Percentiles rank a stretch among this genome's conserved stretches.
phyloP scores from a whole-genome alignment of 768 basidiomycete species.

The Termitomyces eurrhizus region DNA sequence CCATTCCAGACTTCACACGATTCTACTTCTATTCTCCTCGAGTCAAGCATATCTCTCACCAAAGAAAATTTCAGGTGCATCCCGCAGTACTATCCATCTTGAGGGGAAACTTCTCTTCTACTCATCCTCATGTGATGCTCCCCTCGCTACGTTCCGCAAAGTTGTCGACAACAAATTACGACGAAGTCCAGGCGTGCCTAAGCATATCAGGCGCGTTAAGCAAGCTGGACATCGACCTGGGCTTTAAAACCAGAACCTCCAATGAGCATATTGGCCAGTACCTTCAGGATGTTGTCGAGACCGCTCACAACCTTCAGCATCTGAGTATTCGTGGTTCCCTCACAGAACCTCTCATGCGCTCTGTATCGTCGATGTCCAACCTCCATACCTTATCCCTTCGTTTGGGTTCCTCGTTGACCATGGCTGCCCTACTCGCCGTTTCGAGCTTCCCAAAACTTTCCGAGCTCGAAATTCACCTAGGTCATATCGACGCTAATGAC shows the following conservation, averaged over 20 bases:
- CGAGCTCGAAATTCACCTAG: slow-evolving; percentile 42
- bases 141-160: slow-evolving; percentile 26
- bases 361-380: slow-evolving; percentile 28
- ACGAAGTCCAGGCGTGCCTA: slow-evolving; percentile 23
- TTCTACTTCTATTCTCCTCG: slow-evolving; percentile 32
- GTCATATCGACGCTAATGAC: slow-evolving; percentile 28
- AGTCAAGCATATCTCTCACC: slow-evolving; percentile 33
- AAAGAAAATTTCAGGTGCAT: slow-evolving; percentile 22
- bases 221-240: slow-evolving; percentile 35
- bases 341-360: slow-evolving; percentile 24
- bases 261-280: slow-evolving; percentile 22
- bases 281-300: slow-evolving; percentile 23
- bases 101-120: slow-evolving; percentile 4
- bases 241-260: slow-evolving; percentile 27
- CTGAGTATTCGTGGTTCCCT: slow-evolving; percentile 37
- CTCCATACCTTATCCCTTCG: slow-evolving; percentile 36
- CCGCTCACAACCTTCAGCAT: slow-evolving; percentile 28
- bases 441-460: slow-evolving; percentile 32
- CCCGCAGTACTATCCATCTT: slow-evolving; percentile 21
- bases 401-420: slow-evolving; percentile 33
- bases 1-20: slow-evolving; percentile 17
- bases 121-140: slow-evolving; percentile 14
- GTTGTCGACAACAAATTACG: slow-evolving; percentile 24
- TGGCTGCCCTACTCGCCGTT: slow-evolving; percentile 31
- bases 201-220: slow-evolving; percentile 31